phyloP scores from a whole-genome alignment of 139 green algal genomes.

The Chlamydomonas asymmetrica region DNA sequence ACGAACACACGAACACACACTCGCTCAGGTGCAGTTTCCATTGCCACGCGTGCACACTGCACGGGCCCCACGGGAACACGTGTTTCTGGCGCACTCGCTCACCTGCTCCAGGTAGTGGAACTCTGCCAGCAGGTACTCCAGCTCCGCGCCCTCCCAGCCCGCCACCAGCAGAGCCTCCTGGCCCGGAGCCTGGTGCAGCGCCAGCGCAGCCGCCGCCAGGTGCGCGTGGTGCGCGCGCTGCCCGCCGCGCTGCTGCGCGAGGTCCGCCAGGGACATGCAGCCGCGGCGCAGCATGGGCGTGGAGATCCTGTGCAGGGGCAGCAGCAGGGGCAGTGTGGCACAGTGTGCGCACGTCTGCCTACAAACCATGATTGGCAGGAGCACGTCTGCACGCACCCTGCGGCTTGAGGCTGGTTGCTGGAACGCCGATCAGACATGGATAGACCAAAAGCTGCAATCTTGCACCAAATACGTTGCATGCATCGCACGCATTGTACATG shows the following conservation, averaged over 20 bases:
- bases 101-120: constrained; percentile 56
- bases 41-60: background rate
- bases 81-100: background rate
- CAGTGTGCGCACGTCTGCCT: background rate
- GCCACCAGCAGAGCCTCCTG: constrained; percentile 5
- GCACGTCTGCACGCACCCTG: too few relatives aligned
- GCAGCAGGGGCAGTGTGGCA: background rate
- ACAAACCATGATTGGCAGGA: too few relatives aligned
- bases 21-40: background rate
- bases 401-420: too few relatives aligned
- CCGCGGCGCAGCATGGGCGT: constrained; percentile 12
- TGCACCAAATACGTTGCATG: too few relatives aligned
- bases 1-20: background rate
- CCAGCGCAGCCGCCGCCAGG: background rate
- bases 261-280: constrained; percentile 19
- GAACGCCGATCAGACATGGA: too few relatives aligned
- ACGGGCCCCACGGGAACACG: background rate
- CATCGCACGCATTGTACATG: too few relatives aligned
- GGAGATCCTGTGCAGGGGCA: constrained; percentile 20
- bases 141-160: constrained; percentile 43
- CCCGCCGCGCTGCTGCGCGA: background rate
- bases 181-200: too few relatives aligned
- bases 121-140: constrained; percentile 54
- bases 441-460: too few relatives aligned
- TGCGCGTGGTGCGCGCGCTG: background rate